Evolutionary conservation across 371 early-diverging fungal genomes (phyloP).

Genomic region (Mortierella sp.): DNA sequence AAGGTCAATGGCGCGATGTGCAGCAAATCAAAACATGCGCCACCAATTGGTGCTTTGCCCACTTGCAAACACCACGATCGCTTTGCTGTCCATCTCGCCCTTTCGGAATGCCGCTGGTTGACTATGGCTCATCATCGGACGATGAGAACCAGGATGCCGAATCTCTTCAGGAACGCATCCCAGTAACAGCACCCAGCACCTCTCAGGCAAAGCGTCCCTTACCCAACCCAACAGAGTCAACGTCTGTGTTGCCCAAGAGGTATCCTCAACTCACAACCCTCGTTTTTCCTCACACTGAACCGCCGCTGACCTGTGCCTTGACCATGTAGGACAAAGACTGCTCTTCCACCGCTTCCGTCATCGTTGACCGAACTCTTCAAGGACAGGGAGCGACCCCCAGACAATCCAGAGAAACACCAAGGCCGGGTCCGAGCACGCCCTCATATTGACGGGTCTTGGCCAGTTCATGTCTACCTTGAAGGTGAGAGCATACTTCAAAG

Average conservation of each 20-base stretch:
- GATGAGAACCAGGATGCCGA: slow-evolving; percentile 12
- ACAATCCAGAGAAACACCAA: slow-evolving; percentile 33
- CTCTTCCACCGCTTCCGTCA: slow-evolving; percentile 39
- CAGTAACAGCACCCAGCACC: no score
- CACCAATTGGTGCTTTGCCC: slow-evolving; percentile 8
- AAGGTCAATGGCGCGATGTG: neutral
- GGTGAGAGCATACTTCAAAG: slow-evolving; percentile 4
- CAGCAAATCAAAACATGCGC: slow-evolving; percentile 12
- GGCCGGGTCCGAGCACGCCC: slow-evolving; percentile 28
- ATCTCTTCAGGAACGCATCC: neutral
- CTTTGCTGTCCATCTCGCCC: neutral
- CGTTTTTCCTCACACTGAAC: no score
- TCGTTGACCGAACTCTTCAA: slow-evolving; percentile 37
- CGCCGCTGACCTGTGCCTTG: neutral
- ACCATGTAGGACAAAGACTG: slow-evolving; percentile 11
- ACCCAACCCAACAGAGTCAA: neutral
- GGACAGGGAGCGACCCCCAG: slow-evolving; percentile 35
- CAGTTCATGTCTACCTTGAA: slow-evolving; percentile 46
- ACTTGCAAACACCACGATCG: neutral
- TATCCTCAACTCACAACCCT: neutral
- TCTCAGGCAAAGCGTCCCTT: slow-evolving; percentile 2
- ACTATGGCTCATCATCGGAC: slow-evolving; percentile 47
- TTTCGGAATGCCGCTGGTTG: slow-evolving; percentile 39
- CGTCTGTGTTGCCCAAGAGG: neutral
- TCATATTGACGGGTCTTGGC: slow-evolving; percentile 49